Conservation (phyloP, 2,329 filamentous ascomycete species). For the Venturia asperata region DNA sequence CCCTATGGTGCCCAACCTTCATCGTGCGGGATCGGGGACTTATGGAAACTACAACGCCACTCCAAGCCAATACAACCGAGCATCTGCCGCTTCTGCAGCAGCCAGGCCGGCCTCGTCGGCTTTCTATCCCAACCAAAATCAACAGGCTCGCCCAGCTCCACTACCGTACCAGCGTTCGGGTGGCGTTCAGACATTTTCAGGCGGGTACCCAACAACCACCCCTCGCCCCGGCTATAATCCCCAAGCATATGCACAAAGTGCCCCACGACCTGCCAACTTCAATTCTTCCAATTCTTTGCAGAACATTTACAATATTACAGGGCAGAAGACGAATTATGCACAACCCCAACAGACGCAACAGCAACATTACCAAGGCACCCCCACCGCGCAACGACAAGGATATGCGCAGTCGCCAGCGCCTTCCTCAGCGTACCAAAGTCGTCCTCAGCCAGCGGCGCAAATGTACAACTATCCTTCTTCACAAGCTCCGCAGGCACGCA, state of each 20-base stretch:
- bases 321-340: slow-evolving; percentile 11
- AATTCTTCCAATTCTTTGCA: slow-evolving; percentile 1
- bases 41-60: slow-evolving; percentile 15
- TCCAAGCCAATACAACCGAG: slow-evolving; percentile 16
- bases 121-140: slow-evolving; percentile 9
- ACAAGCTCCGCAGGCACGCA: slow-evolving; percentile 11
- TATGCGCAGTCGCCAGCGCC: slow-evolving; percentile 2
- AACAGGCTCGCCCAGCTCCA: slow-evolving; percentile 13
- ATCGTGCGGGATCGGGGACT: slow-evolving; percentile 1
- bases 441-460: slow-evolving; percentile 3
- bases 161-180: slow-evolving; percentile 15
- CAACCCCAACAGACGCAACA: slow-evolving; percentile 13
- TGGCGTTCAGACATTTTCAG: slow-evolving; percentile 16
- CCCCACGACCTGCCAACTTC: not conserved
- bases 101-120: not conserved
- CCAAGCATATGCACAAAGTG: not conserved
- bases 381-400: not conserved
- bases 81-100: not conserved
- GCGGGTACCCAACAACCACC: slow-evolving; percentile 9
- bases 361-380: slow-evolving; percentile 10
- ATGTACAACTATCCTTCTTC: slow-evolving; percentile 14
- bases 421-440: not conserved
- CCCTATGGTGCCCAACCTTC: slow-evolving; percentile 20
- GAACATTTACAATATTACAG: slow-evolving; percentile 13
- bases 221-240: not conserved